A percentile compares a stretch with the other conserved stretches of the same genome.
Conservation (phyloP, 1,139 yeast species). For the Blastobotrys buckinghamii region DNA sequence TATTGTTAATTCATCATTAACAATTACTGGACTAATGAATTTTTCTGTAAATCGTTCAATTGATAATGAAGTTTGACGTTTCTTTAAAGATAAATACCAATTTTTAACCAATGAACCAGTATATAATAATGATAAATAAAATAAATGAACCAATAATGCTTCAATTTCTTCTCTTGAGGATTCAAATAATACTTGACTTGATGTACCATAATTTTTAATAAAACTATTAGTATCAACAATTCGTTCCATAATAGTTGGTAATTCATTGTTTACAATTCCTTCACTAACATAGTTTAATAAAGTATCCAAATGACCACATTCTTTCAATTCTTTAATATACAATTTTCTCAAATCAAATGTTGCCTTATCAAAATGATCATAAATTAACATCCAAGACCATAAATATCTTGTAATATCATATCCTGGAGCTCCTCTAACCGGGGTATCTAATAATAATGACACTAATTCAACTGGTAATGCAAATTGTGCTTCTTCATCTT, state of each 20-base stretch:
- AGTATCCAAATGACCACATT: slow-evolving; percentile 41
- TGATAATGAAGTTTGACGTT: slow-evolving; percentile 48
- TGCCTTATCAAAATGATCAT: slow-evolving; percentile 59
- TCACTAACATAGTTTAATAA: slow-evolving; percentile 26
- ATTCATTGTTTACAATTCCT: slow-evolving; percentile 12
- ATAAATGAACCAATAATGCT: slow-evolving; percentile 43
- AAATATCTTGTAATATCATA: slow-evolving; percentile 37
- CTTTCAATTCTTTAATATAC: slow-evolving; percentile 53
- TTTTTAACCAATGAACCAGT: slow-evolving; percentile 63
- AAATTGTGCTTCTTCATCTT: slow-evolving; percentile 15
- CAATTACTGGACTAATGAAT: slow-evolving; percentile 59
- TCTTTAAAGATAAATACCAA: slow-evolving; percentile 65
- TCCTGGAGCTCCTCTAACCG: slow-evolving; percentile 19
- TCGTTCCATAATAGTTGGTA: slow-evolving; percentile 5
- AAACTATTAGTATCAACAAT: background rate
- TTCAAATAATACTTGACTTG: slow-evolving; percentile 10
- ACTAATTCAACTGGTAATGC: slow-evolving; percentile 29
- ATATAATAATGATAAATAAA: slow-evolving; percentile 50
- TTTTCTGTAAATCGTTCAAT: slow-evolving; percentile 60
- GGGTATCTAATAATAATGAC: slow-evolving; percentile 25
- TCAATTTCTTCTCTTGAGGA: slow-evolving; percentile 30
- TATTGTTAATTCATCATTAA: slow-evolving; percentile 51
- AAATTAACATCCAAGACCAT: slow-evolving; percentile 66
- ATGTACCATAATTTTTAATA: slow-evolving; percentile 11
- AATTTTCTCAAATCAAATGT: slow-evolving; percentile 56